These are phyloP conservation scores for Aureobasidium sp. DNA, from an alignment of 2,329 filamentous ascomycete species.

Conservation along the genomic window DNA sequence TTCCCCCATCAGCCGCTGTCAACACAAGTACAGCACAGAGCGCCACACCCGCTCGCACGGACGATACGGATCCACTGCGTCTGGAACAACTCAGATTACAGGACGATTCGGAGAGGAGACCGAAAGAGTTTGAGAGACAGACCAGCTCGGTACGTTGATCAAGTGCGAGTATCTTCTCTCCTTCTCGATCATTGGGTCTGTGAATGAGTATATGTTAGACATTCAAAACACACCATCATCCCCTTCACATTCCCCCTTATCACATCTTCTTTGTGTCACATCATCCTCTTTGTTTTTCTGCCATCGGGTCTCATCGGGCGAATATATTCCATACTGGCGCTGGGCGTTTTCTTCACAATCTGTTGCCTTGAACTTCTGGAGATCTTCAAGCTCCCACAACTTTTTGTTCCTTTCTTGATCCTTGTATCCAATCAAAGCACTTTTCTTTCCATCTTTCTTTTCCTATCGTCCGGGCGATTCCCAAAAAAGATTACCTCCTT, in stretches of 20 bases:
- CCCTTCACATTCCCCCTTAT: not conserved
- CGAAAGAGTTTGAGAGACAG: slow-evolving; percentile 23
- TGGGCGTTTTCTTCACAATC: slow-evolving; percentile 9
- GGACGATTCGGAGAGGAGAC: slow-evolving; percentile 56
- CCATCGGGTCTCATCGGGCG: not conserved
- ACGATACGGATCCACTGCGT: slow-evolving; percentile 72
- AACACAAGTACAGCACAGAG: slow-evolving; percentile 26
- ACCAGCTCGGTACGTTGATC: slow-evolving; percentile 31
- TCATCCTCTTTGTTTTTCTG: not conserved
- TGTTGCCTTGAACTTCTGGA: slow-evolving; percentile 11
- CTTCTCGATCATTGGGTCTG: slow-evolving; percentile 1
- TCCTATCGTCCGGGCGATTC: not conserved
- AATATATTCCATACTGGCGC: slow-evolving; percentile 1
- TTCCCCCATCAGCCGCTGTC: slow-evolving; percentile 19
- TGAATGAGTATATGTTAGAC: slow-evolving; percentile 13
- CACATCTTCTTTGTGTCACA: slow-evolving; percentile 8
- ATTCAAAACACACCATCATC: slow-evolving; percentile 8
- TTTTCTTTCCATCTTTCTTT: slow-evolving; percentile 4
- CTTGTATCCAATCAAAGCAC: slow-evolving; percentile 7
- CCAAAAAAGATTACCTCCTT: not conserved
- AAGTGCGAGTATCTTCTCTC: slow-evolving; percentile 17
- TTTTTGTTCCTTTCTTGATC: slow-evolving; percentile 5
- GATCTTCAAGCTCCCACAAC: not conserved
- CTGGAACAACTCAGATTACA: slow-evolving; percentile 86
- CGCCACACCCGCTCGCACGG: slow-evolving; percentile 41